Base-by-base conservation (phyloP, 2,329 filamentous ascomycete species). In the Raffaelea arxii region DNA sequence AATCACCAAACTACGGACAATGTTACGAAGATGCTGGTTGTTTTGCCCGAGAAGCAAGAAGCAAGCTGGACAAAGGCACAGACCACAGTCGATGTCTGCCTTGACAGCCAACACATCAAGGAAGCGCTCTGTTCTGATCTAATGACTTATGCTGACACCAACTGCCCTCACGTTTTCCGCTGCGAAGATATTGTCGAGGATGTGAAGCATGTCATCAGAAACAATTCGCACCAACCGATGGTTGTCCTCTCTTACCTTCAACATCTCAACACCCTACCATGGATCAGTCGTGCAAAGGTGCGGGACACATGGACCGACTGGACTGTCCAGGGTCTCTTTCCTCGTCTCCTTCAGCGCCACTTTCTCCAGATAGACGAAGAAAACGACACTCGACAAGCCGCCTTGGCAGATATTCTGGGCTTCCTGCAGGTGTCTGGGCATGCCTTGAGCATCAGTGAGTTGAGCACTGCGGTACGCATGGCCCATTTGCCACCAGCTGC, bases 151-250 rank as follows among this genome's bases (percentile, higher is more conserved):
- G 14, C 22, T 18, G 40, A 41, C 16, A n/a, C n/a, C n/a, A n/a
- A n/a, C n/a, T n/a, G n/a, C n/a, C n/a, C n/a, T n/a, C n/a, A n/a
- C n/a, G n/a, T n/a, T n/a, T n/a, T n/a, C n/a, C n/a, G n/a, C n/a
- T n/a, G n/a, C n/a, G n/a, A n/a, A n/a, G n/a, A n/a, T n/a, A n/a
- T n/a, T n/a, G n/a, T n/a, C n/a, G n/a, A n/a, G n/a, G n/a, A n/a
- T n/a, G n/a, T n/a, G n/a, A n/a, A n/a, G n/a, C n/a, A n/a, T n/a
- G n/a, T n/a, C n/a, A n/a, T n/a, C n/a, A n/a, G n/a, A n/a, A 10
- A 41, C n/a, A 11, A 41, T 30, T 27, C 40, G n/a, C 40, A 27
- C 40, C 40, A 41, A 12, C 40, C 40, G 19, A 41, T 41, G 40
- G 24, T 25, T 10, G 24, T 41, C 3, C 30, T 41, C 24, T 41